Percentiles rank a stretch among this genome's conserved stretches.
These are phyloP conservation scores for Triadica sebifera DNA, from an alignment of 345 rosid species.

Conservation along the genomic window DNA sequence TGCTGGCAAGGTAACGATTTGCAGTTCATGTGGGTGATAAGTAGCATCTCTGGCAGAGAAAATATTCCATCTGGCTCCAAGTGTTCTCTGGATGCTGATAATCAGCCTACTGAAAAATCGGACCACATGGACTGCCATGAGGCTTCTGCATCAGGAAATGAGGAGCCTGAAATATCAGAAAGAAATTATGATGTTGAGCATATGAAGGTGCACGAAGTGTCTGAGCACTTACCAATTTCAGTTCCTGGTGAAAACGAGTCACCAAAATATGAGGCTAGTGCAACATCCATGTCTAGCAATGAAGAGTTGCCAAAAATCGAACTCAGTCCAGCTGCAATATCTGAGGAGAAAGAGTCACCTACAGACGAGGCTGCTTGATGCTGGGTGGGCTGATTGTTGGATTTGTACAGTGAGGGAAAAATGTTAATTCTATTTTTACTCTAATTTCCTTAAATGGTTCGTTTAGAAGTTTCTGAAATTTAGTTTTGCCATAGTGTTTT, in stretches of 20 bases:
- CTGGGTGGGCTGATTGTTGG: constrained; percentile 14
- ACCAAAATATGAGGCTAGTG: constrained; percentile 9
- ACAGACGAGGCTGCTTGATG: constrained; percentile 26
- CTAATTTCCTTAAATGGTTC: constrained; percentile 27
- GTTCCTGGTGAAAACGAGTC: constrained; percentile 27
- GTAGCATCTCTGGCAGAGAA: constrained; percentile 31
- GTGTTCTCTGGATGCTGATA: constrained; percentile 25
- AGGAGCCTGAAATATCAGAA: constrained; percentile 43
- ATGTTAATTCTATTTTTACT: constrained; percentile 24
- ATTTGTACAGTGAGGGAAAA: constrained; percentile 68
- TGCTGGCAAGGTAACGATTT: constrained; percentile 72
- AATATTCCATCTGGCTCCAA: constrained; percentile 28
- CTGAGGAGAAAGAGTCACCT: constrained; percentile 19
- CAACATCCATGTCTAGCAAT: constrained; percentile 3
- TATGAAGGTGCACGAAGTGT: constrained; percentile 35
- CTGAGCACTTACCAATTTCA: constrained; percentile 27
- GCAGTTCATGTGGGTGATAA: constrained; percentile 64
- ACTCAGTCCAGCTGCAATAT: constrained; percentile 8
- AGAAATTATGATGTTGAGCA: constrained; percentile 23
- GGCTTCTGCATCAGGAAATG: constrained; percentile 37
- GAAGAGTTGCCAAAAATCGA: constrained; percentile 9
- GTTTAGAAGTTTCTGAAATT: constrained; percentile 26
- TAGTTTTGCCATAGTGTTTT: constrained; percentile 25
- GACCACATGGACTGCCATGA: constrained; percentile 22
- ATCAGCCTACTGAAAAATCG: constrained; percentile 33